phyloP scores from a whole-genome alignment of 1,284 basidiomycete species.

The Ganoderma resinaceum region DNA sequence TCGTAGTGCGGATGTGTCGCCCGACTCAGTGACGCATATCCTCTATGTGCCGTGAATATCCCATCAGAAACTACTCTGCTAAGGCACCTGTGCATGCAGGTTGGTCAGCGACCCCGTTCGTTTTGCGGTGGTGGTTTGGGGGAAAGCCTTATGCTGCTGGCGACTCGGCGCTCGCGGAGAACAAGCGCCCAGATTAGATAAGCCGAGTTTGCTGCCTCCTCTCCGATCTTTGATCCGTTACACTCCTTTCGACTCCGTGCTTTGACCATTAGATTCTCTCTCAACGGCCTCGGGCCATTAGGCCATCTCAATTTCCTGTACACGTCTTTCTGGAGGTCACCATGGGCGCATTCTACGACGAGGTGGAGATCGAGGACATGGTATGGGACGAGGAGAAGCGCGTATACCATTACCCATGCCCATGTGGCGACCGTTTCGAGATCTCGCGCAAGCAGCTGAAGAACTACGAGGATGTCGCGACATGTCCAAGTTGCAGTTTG shows the following conservation, averaged over 20 bases:
- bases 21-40: constrained; percentile 24
- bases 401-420: constrained; percentile 96
- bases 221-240: not conserved
- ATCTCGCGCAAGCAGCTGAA: constrained; percentile 89
- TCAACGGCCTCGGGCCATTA: constrained; percentile 5
- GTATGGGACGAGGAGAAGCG: constrained; percentile 85
- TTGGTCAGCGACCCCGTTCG: not conserved
- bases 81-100: constrained; percentile 25
- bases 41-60: not conserved
- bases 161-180: not conserved
- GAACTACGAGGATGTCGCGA: constrained; percentile 95
- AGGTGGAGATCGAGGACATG: constrained; percentile 97
- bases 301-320: not conserved
- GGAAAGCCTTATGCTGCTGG: not conserved
- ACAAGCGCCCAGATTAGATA: constrained; percentile 17
- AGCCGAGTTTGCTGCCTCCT: constrained; percentile 6
- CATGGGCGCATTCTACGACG: constrained; percentile 89
- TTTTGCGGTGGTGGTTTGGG: not conserved
- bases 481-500: constrained; percentile 95
- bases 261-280: constrained; percentile 8
- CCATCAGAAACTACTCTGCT: not conserved
- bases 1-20: constrained; percentile 33
- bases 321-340: not conserved
- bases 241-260: constrained; percentile 1
- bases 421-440: constrained; percentile 98